These are phyloP conservation scores for Mycosphaerella sp. DNA, from an alignment of 2,329 filamentous ascomycete genomes.

Conservation along the genomic window DNA sequence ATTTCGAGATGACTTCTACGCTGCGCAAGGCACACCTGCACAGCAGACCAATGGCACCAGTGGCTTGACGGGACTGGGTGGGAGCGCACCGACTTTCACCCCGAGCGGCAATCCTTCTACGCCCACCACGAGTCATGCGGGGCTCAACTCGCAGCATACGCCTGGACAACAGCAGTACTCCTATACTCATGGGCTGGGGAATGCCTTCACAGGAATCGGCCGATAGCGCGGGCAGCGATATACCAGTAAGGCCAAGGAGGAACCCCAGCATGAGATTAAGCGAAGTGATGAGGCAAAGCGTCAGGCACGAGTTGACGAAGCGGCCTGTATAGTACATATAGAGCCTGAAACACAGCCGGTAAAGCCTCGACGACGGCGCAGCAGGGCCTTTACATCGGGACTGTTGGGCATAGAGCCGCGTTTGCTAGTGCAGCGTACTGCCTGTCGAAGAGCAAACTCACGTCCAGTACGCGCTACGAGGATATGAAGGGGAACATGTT, in stretches of 20 bases:
- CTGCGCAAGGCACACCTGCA: conserved; percentile 38
- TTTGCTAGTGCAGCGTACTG: no score
- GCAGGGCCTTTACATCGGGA: no score
- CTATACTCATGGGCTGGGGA: conserved; percentile 1
- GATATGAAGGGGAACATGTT: not conserved
- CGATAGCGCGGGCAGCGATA: not conserved
- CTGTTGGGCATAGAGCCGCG: no score
- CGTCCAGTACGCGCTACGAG: no score
- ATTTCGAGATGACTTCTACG: conserved; percentile 38
- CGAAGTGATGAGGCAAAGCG: not conserved
- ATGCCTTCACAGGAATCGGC: conserved; percentile 15
- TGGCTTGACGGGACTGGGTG: conserved; percentile 16
- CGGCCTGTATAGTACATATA: no score
- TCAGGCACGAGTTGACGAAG: not conserved
- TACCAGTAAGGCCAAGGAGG: not conserved
- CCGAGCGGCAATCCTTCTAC: conserved; percentile 20
- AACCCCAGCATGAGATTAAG: not conserved
- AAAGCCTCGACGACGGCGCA: no score
- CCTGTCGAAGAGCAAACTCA: no score
- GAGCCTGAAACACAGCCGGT: no score
- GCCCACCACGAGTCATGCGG: conserved; percentile 20
- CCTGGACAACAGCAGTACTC: conserved; percentile 14
- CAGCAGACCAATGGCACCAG: conserved; percentile 20
- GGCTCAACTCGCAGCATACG: conserved; percentile 19
- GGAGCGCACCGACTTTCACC: conserved; percentile 16